These are phyloP conservation scores for Chytriomyces sp. DNA, from an alignment of 192 early-diverging fungal species.

Conservation along the genomic window DNA sequence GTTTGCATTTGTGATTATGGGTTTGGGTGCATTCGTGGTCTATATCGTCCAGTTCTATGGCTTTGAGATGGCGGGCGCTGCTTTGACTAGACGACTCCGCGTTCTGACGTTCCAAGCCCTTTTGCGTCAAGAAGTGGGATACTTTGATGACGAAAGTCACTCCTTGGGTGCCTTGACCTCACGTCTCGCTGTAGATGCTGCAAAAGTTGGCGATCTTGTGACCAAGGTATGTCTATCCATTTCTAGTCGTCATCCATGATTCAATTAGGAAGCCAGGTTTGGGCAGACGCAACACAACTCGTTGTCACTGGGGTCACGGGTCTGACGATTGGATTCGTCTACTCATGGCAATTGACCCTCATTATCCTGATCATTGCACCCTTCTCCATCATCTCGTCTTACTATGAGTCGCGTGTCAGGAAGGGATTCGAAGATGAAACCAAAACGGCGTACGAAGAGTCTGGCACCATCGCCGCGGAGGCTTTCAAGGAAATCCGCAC, in stretches of 20 bases:
- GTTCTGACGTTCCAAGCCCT: constrained; percentile 66
- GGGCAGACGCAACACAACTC: constrained; percentile 60
- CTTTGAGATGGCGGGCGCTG: constrained; percentile 70
- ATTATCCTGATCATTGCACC: constrained; percentile 57
- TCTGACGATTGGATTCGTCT: constrained; percentile 45
- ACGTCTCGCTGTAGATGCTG: background rate
- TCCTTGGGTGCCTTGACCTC: background rate
- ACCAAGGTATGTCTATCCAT: constrained; percentile 17
- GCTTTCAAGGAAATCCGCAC: constrained; percentile 80
- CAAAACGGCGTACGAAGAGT: constrained; percentile 63
- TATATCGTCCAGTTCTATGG: constrained; percentile 55
- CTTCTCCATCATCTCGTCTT: constrained; percentile 50
- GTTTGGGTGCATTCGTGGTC: constrained; percentile 57
- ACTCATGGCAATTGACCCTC: constrained; percentile 82
- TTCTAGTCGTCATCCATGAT: no score
- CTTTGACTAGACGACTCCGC: constrained; percentile 55
- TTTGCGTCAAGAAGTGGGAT: constrained; percentile 84
- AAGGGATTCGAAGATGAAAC: constrained; percentile 58
- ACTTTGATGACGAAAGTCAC: constrained; percentile 52
- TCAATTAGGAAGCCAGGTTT: constrained; percentile 75
- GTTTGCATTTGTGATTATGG: constrained; percentile 68
- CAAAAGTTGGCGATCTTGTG: background rate
- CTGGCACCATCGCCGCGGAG: constrained; percentile 73
- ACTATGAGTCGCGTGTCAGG: constrained; percentile 56
- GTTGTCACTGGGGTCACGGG: constrained; percentile 43